phyloP scores from a whole-genome alignment of 352 stramenopile species.

The Pythium aphanidermatum region DNA sequence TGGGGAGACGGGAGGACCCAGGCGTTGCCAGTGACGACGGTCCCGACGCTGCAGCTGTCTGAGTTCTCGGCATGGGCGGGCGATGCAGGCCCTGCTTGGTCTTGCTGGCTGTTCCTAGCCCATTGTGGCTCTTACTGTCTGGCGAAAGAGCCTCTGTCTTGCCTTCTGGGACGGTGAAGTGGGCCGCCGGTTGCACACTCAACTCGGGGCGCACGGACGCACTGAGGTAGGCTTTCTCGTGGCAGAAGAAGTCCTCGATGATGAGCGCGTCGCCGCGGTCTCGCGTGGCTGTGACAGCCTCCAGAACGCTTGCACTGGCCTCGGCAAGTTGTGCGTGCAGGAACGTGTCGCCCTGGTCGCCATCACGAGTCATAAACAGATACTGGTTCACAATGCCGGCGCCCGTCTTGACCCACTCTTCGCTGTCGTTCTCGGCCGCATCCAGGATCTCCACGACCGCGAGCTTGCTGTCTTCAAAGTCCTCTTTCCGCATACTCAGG shows the following conservation, averaged over 20 bases:
- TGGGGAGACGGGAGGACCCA: constrained; percentile 1
- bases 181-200: constrained; percentile 30
- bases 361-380: constrained; percentile 38
- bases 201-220: constrained; percentile 40
- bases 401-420: constrained; percentile 70
- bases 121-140: too few relatives aligned
- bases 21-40: neutral
- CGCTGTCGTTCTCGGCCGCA: constrained; percentile 45
- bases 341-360: constrained; percentile 43
- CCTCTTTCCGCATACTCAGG: constrained; percentile 53
- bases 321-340: constrained; percentile 50
- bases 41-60: constrained; percentile 12
- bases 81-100: too few relatives aligned
- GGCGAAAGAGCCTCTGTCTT: too few relatives aligned
- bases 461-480: constrained; percentile 40
- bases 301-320: constrained; percentile 38
- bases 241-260: constrained; percentile 54
- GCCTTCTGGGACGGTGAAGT: constrained; percentile 67
- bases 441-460: constrained; percentile 45
- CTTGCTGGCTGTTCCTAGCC: neutral
- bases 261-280: constrained; percentile 12
- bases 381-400: constrained; percentile 68
- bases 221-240: constrained; percentile 64
- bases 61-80: constrained; percentile 36
- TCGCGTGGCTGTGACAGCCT: constrained; percentile 26